Percentiles rank a stretch among this genome's conserved stretches.
Evolutionary conservation across 2,329 filamentous ascomycete genomes (phyloP).

Genomic region (Phaeomoniella chlamydospora): DNA sequence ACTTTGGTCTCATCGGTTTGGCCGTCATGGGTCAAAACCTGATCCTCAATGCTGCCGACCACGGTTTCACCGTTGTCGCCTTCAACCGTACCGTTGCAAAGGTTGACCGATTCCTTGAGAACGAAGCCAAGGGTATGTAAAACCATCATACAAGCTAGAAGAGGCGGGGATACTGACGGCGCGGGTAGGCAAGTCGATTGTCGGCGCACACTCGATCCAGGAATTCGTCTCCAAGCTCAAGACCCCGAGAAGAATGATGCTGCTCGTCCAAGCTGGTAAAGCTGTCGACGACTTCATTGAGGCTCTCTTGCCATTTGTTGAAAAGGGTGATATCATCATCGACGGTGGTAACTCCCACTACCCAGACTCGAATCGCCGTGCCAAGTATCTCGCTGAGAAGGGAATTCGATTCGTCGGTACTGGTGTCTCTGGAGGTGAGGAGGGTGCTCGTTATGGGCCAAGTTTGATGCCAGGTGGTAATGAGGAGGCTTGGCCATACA

Average conservation of each 20-base stretch:
- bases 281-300: conserved; percentile 99
- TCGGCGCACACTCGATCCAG: conserved; percentile 84
- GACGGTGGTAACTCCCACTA: conserved; percentile 99
- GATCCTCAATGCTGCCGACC: conserved; percentile 78
- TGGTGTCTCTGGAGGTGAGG: conserved; percentile 97
- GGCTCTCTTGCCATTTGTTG: conserved; percentile 70
- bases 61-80: conserved; percentile 91
- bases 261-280: conserved; percentile 96
- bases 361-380: conserved; percentile 96
- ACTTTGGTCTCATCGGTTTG: conserved; percentile 86
- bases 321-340: conserved; percentile 93
- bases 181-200: conserved; percentile 64
- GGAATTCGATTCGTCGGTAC: conserved; percentile 90
- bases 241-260: conserved; percentile 92
- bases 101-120: conserved; percentile 85
- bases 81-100: conserved; percentile 98
- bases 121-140: conserved; percentile 64
- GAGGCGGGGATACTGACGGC: conserved; percentile 18
- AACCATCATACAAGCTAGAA: conserved; percentile 1
- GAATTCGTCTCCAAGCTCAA: conserved; percentile 96
- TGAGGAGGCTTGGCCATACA: conserved; percentile 92
- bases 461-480: conserved; percentile 98
- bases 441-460: conserved; percentile 94
- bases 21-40: conserved; percentile 84
- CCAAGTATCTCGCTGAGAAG: conserved; percentile 73